Conservation (phyloP, 768 basidiomycete species). For the Termitomyces sp. region DNA sequence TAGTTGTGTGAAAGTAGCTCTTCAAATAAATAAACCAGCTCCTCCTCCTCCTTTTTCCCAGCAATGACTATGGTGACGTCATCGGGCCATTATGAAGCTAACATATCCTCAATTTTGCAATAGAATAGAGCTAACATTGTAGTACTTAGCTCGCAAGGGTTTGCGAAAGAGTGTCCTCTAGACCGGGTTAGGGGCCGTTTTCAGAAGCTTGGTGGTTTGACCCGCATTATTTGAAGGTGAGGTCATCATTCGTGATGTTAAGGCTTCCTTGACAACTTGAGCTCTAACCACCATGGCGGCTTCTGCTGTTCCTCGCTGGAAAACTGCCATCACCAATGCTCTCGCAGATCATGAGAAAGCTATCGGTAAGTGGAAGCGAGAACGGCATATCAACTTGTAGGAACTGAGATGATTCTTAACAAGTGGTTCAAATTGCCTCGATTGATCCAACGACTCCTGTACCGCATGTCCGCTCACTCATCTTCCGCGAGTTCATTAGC, state of each 20-base stretch:
- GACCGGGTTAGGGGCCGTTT: too few species aligned
- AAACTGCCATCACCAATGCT: constrained; percentile 40
- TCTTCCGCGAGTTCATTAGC: constrained; percentile 59
- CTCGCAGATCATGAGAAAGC: constrained; percentile 36
- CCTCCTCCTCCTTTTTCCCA: too few species aligned
- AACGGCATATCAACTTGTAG: neutral
- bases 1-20: too few species aligned
- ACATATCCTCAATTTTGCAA: too few species aligned
- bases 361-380: constrained; percentile 27
- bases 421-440: constrained; percentile 64
- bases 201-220: too few species aligned
- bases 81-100: too few species aligned
- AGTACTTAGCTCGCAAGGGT: too few species aligned
- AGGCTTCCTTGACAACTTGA: neutral
- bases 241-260: neutral
- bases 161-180: too few species aligned
- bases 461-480: constrained; percentile 64
- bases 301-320: constrained; percentile 40
- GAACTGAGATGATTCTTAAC: neutral
- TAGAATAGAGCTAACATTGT: too few species aligned
- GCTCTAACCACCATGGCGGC: constrained; percentile 11
- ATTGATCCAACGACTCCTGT: constrained; percentile 36
- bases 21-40: too few species aligned
- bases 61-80: too few species aligned
- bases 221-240: neutral